Evolutionary conservation across 177 flowering plant species (phyloP).

Genomic region (Tripterygium wilfordii): DNA sequence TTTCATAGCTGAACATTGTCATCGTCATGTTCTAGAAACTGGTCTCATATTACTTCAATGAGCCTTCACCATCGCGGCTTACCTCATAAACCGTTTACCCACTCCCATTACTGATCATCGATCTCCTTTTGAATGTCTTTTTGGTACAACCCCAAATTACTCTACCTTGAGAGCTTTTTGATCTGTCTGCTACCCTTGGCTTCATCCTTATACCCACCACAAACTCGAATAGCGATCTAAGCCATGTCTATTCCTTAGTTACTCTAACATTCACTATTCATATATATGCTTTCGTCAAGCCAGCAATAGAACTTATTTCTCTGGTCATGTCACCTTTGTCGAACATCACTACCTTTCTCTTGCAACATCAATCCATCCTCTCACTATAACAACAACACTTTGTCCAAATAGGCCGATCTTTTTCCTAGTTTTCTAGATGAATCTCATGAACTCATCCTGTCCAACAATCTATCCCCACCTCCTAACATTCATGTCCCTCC

Average conservation of each 20-base stretch:
- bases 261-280: background rate
- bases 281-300: background rate
- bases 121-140: background rate
- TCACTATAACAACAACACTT: background rate
- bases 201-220: background rate
- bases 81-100: background rate
- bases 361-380: background rate
- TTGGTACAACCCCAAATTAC: background rate
- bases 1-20: background rate
- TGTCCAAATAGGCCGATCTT: no score
- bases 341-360: no score
- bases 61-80: background rate
- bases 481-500: no score
- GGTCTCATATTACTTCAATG: no score
- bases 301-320: background rate
- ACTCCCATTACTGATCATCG: background rate
- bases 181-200: background rate
- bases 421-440: no score
- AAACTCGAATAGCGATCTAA: background rate
- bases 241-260: background rate
- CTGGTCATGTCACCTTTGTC: background rate
- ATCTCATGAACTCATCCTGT: no score
- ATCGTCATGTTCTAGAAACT: background rate
- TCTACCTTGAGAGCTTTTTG: background rate
- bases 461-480: no score